Evolutionary conservation across 1,284 basidiomycete genomes (phyloP).

Genomic region (Ustilago loliicola): DNA sequence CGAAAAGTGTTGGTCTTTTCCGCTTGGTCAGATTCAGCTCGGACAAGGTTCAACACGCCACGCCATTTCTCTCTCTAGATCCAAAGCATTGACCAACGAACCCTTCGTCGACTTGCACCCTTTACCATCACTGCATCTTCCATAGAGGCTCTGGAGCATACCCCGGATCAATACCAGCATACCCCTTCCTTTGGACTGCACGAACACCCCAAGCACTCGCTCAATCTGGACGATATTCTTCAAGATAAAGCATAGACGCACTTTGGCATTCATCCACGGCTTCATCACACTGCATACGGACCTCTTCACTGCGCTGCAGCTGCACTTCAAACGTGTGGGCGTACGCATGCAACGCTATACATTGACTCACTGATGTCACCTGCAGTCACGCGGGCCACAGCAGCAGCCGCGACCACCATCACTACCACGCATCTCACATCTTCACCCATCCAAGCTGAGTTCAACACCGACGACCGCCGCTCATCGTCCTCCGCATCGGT

Average conservation of each 20-base stretch:
- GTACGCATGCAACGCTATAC: slow-evolving; percentile 8
- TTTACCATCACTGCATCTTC: too few relatives aligned
- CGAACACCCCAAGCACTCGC: too few relatives aligned
- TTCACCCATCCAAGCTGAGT: neutral
- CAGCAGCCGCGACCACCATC: slow-evolving; percentile 23
- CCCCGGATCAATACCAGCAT: too few relatives aligned
- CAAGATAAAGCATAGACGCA: too few relatives aligned
- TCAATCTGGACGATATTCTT: too few relatives aligned
- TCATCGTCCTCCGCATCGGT: slow-evolving; percentile 16
- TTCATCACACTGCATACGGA: slow-evolving; percentile 5
- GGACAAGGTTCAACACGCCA: slow-evolving; percentile 2
- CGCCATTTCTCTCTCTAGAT: neutral
- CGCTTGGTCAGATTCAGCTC: neutral
- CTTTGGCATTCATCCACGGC: neutral
- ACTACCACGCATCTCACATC: neutral
- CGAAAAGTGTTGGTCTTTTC: slow-evolving; percentile 6
- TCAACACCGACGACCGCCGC: slow-evolving; percentile 14
- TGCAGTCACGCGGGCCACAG: slow-evolving; percentile 41
- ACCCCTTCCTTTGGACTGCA: too few relatives aligned
- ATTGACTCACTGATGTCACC: slow-evolving; percentile 31
- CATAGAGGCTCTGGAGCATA: too few relatives aligned
- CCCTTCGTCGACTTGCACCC: too few relatives aligned
- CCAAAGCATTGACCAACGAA: slow-evolving; percentile 1
- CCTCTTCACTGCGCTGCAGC: slow-evolving; percentile 5
- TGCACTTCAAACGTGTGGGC: slow-evolving; percentile 18